phyloP scores from a whole-genome alignment of 164 flowering plant genomes.

The Dillenia suffruticosa region DNA sequence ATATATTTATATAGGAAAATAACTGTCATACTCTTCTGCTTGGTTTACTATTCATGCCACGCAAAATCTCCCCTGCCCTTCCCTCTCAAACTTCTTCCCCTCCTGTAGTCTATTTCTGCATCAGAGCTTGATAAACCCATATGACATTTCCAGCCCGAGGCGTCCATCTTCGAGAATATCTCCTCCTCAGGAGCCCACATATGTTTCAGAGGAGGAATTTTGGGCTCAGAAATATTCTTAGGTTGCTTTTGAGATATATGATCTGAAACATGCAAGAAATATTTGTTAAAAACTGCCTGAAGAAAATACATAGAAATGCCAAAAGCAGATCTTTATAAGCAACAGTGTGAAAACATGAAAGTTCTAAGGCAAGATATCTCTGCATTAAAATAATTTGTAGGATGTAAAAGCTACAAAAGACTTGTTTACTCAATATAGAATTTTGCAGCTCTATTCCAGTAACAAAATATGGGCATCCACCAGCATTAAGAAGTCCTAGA shows the following conservation, averaged over 20 bases:
- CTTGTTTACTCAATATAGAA: too few relatives aligned
- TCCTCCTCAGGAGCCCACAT: constrained; percentile 44
- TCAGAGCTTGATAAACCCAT: constrained; percentile 73
- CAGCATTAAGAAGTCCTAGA: too few relatives aligned
- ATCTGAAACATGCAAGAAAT: constrained; percentile 27
- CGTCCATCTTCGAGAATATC: constrained; percentile 49
- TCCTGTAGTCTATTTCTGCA: constrained; percentile 84
- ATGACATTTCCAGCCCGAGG: constrained; percentile 42
- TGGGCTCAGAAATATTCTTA: constrained; percentile 24
- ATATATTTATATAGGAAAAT: background rate
- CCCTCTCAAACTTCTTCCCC: constrained; percentile 71
- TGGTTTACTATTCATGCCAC: constrained; percentile 30
- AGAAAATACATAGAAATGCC: too few relatives aligned
- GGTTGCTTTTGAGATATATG: constrained; percentile 20
- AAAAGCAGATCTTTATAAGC: too few relatives aligned
- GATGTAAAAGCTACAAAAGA: too few relatives aligned
- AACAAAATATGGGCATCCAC: too few relatives aligned
- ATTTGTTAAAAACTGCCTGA: background rate
- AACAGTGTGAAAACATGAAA: too few relatives aligned
- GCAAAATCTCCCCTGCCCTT: constrained; percentile 42
- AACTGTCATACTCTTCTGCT: constrained; percentile 1
- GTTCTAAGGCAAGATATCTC: too few relatives aligned
- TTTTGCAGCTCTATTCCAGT: too few relatives aligned
- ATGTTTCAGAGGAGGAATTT: constrained; percentile 21
- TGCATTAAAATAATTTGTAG: too few relatives aligned